These are phyloP conservation scores for Acarospora socialis DNA, from an alignment of 2,329 filamentous ascomycete species.

Conservation along the genomic window DNA sequence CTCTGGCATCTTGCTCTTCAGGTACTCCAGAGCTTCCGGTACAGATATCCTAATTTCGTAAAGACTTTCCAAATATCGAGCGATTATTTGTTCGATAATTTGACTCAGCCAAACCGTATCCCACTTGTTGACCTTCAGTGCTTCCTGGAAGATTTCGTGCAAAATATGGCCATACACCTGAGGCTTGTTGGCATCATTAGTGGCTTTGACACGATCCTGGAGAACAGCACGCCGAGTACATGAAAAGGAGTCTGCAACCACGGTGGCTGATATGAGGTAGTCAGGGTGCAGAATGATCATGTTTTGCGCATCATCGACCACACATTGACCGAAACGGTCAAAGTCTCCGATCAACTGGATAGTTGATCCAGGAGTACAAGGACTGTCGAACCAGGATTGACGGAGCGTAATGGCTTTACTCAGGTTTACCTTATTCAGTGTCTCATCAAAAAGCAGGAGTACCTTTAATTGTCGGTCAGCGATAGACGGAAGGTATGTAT, in stretches of 20 bases:
- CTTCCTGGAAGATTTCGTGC: slow-evolving; percentile 90
- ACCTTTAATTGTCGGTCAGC: slow-evolving; percentile 42
- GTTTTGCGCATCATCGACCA: slow-evolving; percentile 68
- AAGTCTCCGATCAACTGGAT: slow-evolving; percentile 80
- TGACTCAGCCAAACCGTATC: slow-evolving; percentile 50
- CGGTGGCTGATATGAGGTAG: slow-evolving; percentile 85
- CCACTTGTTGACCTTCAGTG: slow-evolving; percentile 72
- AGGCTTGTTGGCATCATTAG: slow-evolving; percentile 61
- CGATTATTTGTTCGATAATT: slow-evolving; percentile 54
- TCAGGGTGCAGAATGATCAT: slow-evolving; percentile 90
- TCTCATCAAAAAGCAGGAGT: slow-evolving; percentile 68
- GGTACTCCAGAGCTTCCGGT: slow-evolving; percentile 59
- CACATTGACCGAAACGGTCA: slow-evolving; percentile 52
- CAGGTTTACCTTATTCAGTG: slow-evolving; percentile 47
- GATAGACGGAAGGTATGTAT: slow-evolving; percentile 1
- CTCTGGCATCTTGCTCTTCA: slow-evolving; percentile 70
- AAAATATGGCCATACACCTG: slow-evolving; percentile 87
- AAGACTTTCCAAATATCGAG: slow-evolving; percentile 71
- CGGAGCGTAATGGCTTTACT: slow-evolving; percentile 60
- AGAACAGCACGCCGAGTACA: slow-evolving; percentile 84
- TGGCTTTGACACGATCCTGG: slow-evolving; percentile 88
- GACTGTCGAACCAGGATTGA: slow-evolving; percentile 75
- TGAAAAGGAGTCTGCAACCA: slow-evolving; percentile 89
- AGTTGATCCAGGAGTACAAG: slow-evolving; percentile 58
- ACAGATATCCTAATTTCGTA: slow-evolving; percentile 72